Conservation (phyloP, 768 basidiomycete species). For the Russula dissimulans region DNA sequence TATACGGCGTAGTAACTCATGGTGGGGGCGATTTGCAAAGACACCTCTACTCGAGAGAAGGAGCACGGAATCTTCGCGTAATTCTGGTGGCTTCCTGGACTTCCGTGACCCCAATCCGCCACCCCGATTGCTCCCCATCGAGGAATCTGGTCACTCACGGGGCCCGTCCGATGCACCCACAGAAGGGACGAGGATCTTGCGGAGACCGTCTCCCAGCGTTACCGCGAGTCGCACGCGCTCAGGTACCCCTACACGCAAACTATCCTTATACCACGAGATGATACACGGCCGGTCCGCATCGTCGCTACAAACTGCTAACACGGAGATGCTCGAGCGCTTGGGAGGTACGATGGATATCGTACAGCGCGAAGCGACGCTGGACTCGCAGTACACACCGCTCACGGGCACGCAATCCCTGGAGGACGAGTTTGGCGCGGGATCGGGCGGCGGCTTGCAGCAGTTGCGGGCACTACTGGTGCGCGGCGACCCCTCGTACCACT, state of each 20-base stretch:
- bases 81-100: slow-evolving; percentile 31
- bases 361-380: slow-evolving; percentile 31
- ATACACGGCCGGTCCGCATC: slow-evolving; percentile 30
- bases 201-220: slow-evolving; percentile 2
- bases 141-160: slow-evolving; percentile 38
- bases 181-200: background rate
- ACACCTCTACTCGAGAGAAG: slow-evolving; percentile 55
- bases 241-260: slow-evolving; percentile 14
- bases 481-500: slow-evolving; percentile 3
- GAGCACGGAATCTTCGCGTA: slow-evolving; percentile 28
- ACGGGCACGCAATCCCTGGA: background rate
- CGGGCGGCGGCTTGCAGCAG: background rate
- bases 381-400: slow-evolving; percentile 6
- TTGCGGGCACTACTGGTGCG: background rate
- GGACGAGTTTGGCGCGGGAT: slow-evolving; percentile 7
- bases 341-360: slow-evolving; percentile 63
- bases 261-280: slow-evolving; percentile 20
- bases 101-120: slow-evolving; percentile 81
- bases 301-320: slow-evolving; percentile 58
- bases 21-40: slow-evolving; percentile 71
- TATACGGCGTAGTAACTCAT: slow-evolving; percentile 58
- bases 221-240: background rate
- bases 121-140: slow-evolving; percentile 47
- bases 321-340: slow-evolving; percentile 57
- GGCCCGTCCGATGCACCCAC: slow-evolving; percentile 10